Evolutionary conservation across 2,329 filamentous ascomycete genomes (phyloP).

Genomic region (Endoconidiophora laricicola): DNA sequence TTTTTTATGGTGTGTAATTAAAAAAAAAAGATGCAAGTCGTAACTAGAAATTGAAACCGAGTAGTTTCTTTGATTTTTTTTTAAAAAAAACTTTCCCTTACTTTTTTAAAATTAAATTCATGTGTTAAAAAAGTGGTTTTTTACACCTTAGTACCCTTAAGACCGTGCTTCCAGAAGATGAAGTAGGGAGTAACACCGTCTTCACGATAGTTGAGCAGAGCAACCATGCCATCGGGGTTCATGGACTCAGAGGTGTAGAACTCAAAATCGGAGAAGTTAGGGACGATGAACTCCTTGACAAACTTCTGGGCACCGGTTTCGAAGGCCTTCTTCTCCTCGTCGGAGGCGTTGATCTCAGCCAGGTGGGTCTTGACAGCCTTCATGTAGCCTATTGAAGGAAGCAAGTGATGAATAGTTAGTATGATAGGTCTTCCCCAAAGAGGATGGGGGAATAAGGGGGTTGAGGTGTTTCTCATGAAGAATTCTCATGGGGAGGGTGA

Average conservation of each 20-base stretch:
- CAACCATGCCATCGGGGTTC: constrained; percentile 85
- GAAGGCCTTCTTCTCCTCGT: constrained; percentile 58
- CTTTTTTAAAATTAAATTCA: not conserved
- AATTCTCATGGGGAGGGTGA: not conserved
- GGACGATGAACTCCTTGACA: constrained; percentile 66
- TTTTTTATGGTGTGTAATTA: not conserved
- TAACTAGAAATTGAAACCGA: not conserved
- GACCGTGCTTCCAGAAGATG: constrained; percentile 88
- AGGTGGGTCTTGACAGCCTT: constrained; percentile 66
- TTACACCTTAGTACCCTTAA: constrained; percentile 85
- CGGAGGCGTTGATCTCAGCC: constrained; percentile 41
- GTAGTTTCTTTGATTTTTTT: not conserved
- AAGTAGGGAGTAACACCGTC: constrained; percentile 84
- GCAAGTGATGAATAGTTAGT: not conserved
- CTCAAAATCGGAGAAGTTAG: constrained; percentile 91
- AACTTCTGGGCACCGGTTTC: constrained; percentile 57
- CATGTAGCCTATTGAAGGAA: constrained; percentile 53
- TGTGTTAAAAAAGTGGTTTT: constrained; percentile 2
- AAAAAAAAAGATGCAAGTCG: not conserved
- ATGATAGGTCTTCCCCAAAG: not conserved
- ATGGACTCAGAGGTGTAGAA: constrained; percentile 86
- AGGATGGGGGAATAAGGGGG: no score
- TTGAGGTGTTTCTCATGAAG: no score
- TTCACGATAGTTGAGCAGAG: constrained; percentile 94
- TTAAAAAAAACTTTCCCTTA: no score